Conservation (phyloP, 2,329 filamentous ascomycete species). For the Fusarium setosum region DNA sequence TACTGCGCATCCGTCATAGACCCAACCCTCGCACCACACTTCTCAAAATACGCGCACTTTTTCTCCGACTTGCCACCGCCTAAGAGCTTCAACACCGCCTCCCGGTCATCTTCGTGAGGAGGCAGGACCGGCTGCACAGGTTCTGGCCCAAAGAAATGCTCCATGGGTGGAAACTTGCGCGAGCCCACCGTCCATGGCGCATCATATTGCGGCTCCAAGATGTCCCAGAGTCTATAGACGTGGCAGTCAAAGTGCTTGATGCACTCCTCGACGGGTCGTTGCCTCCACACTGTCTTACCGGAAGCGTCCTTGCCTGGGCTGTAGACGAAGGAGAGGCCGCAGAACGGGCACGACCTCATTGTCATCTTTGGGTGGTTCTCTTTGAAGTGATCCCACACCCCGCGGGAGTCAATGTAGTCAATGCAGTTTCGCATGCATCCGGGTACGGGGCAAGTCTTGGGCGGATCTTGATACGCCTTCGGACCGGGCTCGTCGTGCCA, state of each 20-base stretch:
- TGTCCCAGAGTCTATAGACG: conserved; percentile 31
- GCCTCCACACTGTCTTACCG: not conserved
- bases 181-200: too few species aligned
- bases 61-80: not conserved
- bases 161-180: not conserved
- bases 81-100: too few species aligned
- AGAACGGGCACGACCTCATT: conserved; percentile 26
- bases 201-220: not conserved
- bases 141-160: too few species aligned
- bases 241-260: conserved; percentile 38
- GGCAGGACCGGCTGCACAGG: too few species aligned
- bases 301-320: not conserved
- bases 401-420: not conserved
- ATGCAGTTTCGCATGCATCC: conserved; percentile 7
- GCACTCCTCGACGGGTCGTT: conserved; percentile 1
- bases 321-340: conserved; percentile 13
- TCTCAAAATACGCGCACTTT: conserved; percentile 24
- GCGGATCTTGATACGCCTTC: conserved; percentile 5
- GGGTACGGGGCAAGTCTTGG: conserved; percentile 3
- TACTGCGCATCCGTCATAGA: conserved; percentile 23
- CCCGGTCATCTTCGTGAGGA: too few species aligned
- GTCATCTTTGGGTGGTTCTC: not conserved
- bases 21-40: conserved; percentile 16
- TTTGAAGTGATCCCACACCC: conserved; percentile 27
- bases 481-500: conserved; percentile 32